A percentile compares a stretch with the other conserved stretches of the same genome.
phyloP scores from a whole-genome alignment of 2,329 filamentous ascomycete species.

The Hymenoscyphus fraxineus region DNA sequence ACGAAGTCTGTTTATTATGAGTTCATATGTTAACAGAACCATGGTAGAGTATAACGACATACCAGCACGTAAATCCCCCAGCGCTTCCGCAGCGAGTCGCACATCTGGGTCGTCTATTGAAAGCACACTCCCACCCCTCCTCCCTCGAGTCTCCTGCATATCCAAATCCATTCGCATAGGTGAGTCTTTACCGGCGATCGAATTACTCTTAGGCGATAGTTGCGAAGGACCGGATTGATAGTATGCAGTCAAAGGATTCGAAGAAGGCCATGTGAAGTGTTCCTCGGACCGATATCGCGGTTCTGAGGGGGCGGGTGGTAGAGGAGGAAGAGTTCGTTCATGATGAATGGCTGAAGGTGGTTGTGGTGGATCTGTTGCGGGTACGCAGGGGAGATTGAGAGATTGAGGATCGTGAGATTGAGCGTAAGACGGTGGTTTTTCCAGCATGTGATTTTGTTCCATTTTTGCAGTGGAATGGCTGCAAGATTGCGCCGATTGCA shows the following conservation, averaged over 20 bases:
- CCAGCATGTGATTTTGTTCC: conserved; percentile 35
- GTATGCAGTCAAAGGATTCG: conserved; percentile 35
- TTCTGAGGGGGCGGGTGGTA: conserved; percentile 28
- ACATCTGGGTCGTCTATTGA: conserved; percentile 63
- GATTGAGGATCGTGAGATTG: conserved; percentile 33
- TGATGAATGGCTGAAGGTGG: conserved; percentile 21
- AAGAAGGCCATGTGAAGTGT: conserved; percentile 32
- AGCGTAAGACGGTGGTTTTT: conserved; percentile 31
- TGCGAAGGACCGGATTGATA: conserved; percentile 33
- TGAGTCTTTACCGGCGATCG: conserved; percentile 23
- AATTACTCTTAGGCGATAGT: conserved; percentile 28
- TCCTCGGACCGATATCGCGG: conserved; percentile 26
- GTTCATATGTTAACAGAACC: conserved; percentile 13
- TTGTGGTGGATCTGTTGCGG: conserved; percentile 28
- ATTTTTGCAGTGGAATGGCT: conserved; percentile 27
- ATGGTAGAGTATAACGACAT: conserved; percentile 32
- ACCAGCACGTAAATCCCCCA: conserved; percentile 73
- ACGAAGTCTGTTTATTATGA: conserved; percentile 52
- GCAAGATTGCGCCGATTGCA: conserved; percentile 3
- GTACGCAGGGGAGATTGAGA: conserved; percentile 29
- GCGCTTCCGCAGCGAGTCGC: conserved; percentile 67
- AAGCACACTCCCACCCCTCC: conserved; percentile 34
- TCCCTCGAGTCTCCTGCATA: conserved; percentile 28
- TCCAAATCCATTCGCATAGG: conserved; percentile 33
- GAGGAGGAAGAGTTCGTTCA: conserved; percentile 33